Evolutionary conservation across 2,329 filamentous ascomycete species (phyloP), one percentile per base, ranked within the genome.

Genomic region (Lachnellula cervina): DNA sequence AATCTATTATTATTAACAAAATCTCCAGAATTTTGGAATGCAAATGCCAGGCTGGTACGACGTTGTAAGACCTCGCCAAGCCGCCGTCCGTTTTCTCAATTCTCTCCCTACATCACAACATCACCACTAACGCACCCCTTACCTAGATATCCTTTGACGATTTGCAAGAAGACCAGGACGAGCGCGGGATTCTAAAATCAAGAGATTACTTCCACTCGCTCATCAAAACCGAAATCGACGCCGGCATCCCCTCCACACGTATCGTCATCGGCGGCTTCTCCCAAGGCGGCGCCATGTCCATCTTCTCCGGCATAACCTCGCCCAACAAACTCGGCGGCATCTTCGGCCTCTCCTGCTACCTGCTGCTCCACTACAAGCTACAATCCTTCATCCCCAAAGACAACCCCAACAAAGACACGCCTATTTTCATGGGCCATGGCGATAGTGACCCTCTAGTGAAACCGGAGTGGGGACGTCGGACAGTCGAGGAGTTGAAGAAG

Each of bases 341-440:
- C 61, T 86, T 97, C 60, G 90, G 87, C 7, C 74, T 97, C 59
- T 94, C 89, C 13, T 87, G 84, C 65, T 97, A 95, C 73, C 74
- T 97, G 63, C 78, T 90, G 19, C 76, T 97, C 47, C 78, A 82
- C 60, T 75, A 80, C 59, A 87, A 86, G 68, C 71, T 90, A 62
- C 77, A 80, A 68, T 78, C 78, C 8, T 75, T 82, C 60, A 70
- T 82, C 16, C 76, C 80, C 2, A 75, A 76, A 62, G 76, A 79
- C 25, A 80, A 75, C 62, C 76, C 80, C 54, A 91, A 90, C 71
- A 83, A 86, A 71, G 77, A 87, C 42, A 96, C 90, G 1, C 88
- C 89, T 1, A 84, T 97, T 60, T 89, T 94, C 72, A 88, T 97
- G 85, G 90, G 82, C 13, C 94, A 97, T 66, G 94, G 94, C n/a